Evolutionary conservation across 306 rosid species (phyloP).

Genomic region (Amphicarpaea edgeworthii): DNA sequence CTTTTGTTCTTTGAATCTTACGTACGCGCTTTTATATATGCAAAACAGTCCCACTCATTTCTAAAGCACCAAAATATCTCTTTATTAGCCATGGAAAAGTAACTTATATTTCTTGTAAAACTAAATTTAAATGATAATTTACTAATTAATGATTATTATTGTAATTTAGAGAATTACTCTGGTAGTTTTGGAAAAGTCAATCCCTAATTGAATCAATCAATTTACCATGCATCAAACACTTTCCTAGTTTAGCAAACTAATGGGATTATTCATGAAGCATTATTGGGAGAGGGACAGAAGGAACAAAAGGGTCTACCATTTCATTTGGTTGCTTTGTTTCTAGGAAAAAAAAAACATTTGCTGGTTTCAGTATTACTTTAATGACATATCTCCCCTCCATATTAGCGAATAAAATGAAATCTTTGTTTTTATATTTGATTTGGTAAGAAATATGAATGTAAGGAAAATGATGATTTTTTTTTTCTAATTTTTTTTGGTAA

Average conservation of each 20-base stretch:
- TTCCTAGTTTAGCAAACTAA: background rate
- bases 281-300: conserved; percentile 15
- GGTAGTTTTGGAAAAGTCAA: no score
- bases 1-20: conserved; percentile 12
- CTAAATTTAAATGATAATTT: no score
- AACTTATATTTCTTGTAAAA: background rate
- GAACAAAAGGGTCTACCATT: conserved; percentile 13
- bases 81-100: conserved; percentile 29
- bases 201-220: no score
- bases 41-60: background rate
- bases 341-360: background rate
- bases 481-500: background rate
- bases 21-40: background rate
- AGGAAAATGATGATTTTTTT: background rate
- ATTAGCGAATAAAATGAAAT: background rate
- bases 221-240: background rate
- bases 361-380: background rate
- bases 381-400: conserved; percentile 7
- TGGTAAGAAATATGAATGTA: background rate
- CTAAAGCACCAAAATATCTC: conserved; percentile 35
- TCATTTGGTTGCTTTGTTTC: background rate
- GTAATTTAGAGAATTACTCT: no score
- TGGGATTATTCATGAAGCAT: background rate
- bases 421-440: background rate
- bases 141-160: no score